A percentile compares a stretch with the other conserved stretches of the same genome.
Evolutionary conservation across 2,329 filamentous ascomycete species (phyloP).

Genomic region (Biscogniauxia marginata): DNA sequence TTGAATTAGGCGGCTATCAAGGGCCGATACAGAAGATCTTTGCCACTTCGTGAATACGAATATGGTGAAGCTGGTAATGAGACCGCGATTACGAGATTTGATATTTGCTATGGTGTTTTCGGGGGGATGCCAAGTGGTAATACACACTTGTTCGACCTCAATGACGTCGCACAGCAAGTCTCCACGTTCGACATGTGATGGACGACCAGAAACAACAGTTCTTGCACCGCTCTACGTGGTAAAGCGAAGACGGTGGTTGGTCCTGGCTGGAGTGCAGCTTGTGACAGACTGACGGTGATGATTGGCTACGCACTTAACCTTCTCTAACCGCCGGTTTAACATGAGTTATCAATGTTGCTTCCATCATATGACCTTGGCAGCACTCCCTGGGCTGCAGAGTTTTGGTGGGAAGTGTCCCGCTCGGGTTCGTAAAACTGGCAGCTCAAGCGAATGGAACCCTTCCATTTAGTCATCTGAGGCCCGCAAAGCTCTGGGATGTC

Average conservation of each 20-base stretch:
- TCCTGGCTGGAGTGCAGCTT: constrained; percentile 1
- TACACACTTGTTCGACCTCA: constrained; percentile 3
- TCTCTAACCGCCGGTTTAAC: constrained; percentile 6
- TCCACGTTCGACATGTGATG: constrained; percentile 16
- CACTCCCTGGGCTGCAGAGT: not conserved
- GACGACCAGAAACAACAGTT: constrained; percentile 8
- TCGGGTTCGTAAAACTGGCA: constrained; percentile 7
- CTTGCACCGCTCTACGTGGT: constrained; percentile 17
- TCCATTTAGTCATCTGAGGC: constrained; percentile 14
- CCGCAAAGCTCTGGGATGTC: not conserved
- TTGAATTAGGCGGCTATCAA: constrained; percentile 10
- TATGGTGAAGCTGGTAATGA: constrained; percentile 3
- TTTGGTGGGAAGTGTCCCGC: constrained; percentile 5
- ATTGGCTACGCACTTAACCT: constrained; percentile 13
- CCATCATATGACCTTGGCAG: not conserved
- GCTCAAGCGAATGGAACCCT: constrained; percentile 14
- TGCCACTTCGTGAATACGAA: constrained; percentile 3
- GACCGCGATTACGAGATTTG: constrained; percentile 4
- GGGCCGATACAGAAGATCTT: constrained; percentile 4
- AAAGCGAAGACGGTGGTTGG: not conserved
- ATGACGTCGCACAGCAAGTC: constrained; percentile 5
- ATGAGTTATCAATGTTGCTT: not conserved
- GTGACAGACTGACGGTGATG: constrained; percentile 7
- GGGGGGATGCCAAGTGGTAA: constrained; percentile 5
- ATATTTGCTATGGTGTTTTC: constrained; percentile 8